A percentile compares a stretch with the other conserved stretches of the same genome.
Conservation (phyloP, 352 stramenopile genomes). For the Globisporangium rhizosaccharum region DNA sequence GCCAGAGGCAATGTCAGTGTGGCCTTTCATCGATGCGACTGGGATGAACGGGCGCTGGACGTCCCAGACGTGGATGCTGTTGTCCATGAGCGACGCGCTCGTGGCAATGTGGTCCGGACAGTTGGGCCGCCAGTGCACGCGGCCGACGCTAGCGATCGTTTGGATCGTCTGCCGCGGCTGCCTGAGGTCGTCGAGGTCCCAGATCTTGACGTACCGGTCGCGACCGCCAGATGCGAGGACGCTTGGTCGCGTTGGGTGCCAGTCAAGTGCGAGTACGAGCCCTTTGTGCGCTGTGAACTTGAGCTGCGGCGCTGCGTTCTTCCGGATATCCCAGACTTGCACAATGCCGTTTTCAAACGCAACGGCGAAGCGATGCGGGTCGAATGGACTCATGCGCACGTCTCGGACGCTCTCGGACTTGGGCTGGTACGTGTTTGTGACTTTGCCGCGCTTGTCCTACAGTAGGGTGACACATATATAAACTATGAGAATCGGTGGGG, state of each 20-base stretch:
- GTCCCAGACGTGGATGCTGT: conserved; percentile 87
- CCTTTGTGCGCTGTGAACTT: conserved; percentile 87
- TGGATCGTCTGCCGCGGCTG: conserved; percentile 84
- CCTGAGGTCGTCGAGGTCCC: conserved; percentile 61
- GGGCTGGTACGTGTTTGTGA: conserved; percentile 71
- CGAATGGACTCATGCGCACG: conserved; percentile 69
- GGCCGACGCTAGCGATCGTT: conserved; percentile 80
- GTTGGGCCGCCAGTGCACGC: conserved; percentile 74
- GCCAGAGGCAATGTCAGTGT: conserved; percentile 75
- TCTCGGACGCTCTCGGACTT: conserved; percentile 86
- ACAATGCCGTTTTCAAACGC: conserved; percentile 86
- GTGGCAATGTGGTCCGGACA: conserved; percentile 80
- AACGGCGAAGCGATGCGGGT: conserved; percentile 72
- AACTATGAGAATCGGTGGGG: not conserved
- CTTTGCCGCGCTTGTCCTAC: conserved; percentile 74
- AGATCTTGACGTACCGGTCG: conserved; percentile 87
- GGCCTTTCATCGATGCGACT: conserved; percentile 80
- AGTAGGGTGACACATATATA: not conserved
- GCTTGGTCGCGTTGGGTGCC: conserved; percentile 64
- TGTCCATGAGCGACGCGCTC: conserved; percentile 80
- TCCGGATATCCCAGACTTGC: conserved; percentile 85
- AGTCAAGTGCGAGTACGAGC: conserved; percentile 78
- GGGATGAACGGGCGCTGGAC: conserved; percentile 80
- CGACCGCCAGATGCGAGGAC: conserved; percentile 74
- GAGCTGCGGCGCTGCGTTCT: conserved; percentile 71